Conservation (phyloP, 257 asterid species). For the Fraxinus excelsior region DNA sequence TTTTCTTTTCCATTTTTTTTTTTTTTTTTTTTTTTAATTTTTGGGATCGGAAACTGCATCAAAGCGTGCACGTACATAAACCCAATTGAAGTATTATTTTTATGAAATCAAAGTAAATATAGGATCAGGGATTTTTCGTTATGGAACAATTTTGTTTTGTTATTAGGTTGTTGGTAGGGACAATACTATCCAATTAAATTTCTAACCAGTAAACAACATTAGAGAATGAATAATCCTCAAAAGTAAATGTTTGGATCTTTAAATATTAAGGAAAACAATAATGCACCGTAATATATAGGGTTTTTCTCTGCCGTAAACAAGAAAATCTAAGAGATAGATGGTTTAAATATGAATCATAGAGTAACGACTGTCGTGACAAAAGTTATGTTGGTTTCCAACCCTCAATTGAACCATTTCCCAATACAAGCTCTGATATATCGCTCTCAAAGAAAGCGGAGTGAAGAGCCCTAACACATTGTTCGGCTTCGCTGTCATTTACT, state of each 20-base stretch:
- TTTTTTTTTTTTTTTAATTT: no score
- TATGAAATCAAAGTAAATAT: no score
- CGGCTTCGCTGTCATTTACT: conserved; percentile 83
- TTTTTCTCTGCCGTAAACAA: not conserved
- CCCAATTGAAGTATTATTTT: no score
- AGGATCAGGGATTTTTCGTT: no score
- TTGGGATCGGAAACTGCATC: no score
- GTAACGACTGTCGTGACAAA: not conserved
- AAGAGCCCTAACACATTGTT: conserved; percentile 75
- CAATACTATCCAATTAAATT: no score
- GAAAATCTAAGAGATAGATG: not conserved
- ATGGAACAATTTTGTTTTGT: no score
- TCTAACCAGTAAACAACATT: not conserved
- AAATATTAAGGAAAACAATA: not conserved
- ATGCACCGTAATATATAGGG: not conserved
- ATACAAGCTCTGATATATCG: conserved; percentile 42
- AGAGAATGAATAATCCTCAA: not conserved
- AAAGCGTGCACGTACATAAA: no score
- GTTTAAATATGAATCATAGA: not conserved
- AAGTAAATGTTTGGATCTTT: not conserved
- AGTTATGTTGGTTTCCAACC: not conserved
- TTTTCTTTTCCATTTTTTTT: no score
- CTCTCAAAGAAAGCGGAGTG: conserved; percentile 73
- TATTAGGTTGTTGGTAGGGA: no score
- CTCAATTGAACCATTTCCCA: conserved; percentile 44